These are phyloP conservation scores for Aspergillus sp. DNA, from an alignment of 2,329 filamentous ascomycete genomes.

Conservation along the genomic window DNA sequence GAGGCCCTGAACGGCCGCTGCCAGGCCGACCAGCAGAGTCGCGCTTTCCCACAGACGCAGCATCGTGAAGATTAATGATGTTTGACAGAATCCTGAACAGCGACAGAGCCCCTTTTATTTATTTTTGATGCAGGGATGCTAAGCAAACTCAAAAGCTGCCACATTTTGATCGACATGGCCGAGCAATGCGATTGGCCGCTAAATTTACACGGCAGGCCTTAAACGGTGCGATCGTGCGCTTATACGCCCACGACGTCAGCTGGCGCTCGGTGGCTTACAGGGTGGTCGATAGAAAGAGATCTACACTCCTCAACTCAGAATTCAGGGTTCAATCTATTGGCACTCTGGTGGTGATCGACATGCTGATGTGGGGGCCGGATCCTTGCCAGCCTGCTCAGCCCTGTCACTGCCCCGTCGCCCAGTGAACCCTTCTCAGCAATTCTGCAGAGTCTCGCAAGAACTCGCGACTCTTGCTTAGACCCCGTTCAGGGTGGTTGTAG, in stretches of 20 bases:
- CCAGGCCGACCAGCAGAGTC: background rate
- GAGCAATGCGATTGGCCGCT: background rate
- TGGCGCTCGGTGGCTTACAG: background rate
- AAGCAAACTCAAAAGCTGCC: background rate
- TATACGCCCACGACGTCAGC: background rate
- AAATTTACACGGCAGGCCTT: background rate
- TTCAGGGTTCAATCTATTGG: background rate
- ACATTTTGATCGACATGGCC: background rate
- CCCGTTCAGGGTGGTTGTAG: constrained; percentile 2
- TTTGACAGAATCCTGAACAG: background rate
- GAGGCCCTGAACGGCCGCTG: background rate
- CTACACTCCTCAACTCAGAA: background rate
- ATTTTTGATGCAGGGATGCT: background rate
- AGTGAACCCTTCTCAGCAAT: background rate
- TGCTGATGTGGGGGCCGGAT: background rate
- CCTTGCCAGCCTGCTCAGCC: background rate
- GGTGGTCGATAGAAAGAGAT: background rate
- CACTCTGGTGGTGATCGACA: background rate
- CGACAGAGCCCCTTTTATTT: background rate
- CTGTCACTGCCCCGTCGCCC: background rate
- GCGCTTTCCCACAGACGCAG: background rate
- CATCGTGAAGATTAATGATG: background rate
- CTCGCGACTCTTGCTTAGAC: constrained; percentile 1
- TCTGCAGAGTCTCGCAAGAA: background rate
- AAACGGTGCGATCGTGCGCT: background rate